Percentiles rank a stretch among this genome's conserved stretches.
phyloP scores from a whole-genome alignment of 345 rosid species.

The Gossypium turneri region DNA sequence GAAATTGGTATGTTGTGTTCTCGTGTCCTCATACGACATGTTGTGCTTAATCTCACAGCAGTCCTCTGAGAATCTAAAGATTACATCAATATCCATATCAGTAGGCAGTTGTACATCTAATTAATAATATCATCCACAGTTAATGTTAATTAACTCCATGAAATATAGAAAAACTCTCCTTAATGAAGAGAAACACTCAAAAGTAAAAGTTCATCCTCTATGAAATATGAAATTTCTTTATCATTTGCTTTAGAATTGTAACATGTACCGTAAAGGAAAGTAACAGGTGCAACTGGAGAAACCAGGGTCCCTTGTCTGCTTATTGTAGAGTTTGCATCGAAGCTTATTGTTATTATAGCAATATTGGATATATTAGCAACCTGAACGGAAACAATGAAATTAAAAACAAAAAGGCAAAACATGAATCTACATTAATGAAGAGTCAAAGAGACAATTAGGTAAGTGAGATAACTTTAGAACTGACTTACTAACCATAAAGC shows the following conservation, averaged over 20 bases:
- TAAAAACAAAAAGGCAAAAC: neutral
- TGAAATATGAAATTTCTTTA: neutral
- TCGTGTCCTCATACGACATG: slow-evolving; percentile 61
- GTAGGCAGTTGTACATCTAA: neutral
- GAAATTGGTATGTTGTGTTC: slow-evolving; percentile 49
- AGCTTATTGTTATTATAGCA: slow-evolving; percentile 53
- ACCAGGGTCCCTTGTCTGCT: slow-evolving; percentile 72
- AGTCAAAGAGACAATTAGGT: neutral
- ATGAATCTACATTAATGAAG: neutral
- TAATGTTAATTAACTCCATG: neutral
- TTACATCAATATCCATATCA: slow-evolving; percentile 19
- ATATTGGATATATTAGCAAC: slow-evolving; percentile 48
- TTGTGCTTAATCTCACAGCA: slow-evolving; percentile 63
- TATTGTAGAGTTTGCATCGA: slow-evolving; percentile 44
- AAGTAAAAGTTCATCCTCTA: neutral
- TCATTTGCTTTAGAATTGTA: slow-evolving; percentile 7
- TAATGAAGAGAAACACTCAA: neutral
- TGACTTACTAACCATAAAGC: slow-evolving; percentile 54
- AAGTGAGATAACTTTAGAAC: neutral
- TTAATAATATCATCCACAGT: neutral
- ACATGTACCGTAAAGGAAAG: slow-evolving; percentile 74
- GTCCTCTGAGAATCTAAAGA: slow-evolving; percentile 82
- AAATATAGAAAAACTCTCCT: neutral
- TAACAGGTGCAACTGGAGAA: slow-evolving; percentile 66
- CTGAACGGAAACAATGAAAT: slow-evolving; percentile 36